Evolutionary conservation across 208 protist genomes (phyloP).

Genomic region (Acanthamoeba rhysodes): DNA sequence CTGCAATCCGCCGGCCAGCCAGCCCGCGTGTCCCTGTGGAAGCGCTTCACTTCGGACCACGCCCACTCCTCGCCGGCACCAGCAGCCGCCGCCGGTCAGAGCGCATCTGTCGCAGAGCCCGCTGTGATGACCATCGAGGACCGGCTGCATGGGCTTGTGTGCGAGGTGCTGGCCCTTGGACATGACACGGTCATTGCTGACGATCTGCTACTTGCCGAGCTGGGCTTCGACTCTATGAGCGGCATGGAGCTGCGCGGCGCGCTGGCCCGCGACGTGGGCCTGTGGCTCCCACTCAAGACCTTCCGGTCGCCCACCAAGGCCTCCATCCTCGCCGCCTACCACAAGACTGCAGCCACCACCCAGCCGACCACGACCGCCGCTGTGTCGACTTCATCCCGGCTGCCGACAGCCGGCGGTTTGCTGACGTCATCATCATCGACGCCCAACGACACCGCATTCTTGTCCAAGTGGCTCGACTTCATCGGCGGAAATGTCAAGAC

Average conservation of each 20-base stretch:
- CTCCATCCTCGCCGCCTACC: slow-evolving; percentile 41
- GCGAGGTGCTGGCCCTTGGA: slow-evolving; percentile 33
- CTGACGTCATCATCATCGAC: no score
- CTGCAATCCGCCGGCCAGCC: not conserved
- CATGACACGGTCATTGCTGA: not conserved
- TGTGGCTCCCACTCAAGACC: slow-evolving; percentile 58
- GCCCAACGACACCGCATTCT: not conserved
- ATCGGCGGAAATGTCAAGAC: slow-evolving; percentile 39
- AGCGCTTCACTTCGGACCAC: not conserved
- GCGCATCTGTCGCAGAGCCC: no score
- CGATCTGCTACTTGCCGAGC: slow-evolving; percentile 27
- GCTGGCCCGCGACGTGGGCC: not conserved
- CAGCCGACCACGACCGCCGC: not conserved
- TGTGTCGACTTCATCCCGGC: not conserved
- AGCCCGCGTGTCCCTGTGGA: slow-evolving; percentile 16
- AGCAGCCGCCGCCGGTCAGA: not conserved
- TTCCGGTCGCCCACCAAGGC: slow-evolving; percentile 71
- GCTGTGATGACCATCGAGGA: not conserved
- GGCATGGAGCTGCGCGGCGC: slow-evolving; percentile 61
- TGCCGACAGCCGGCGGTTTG: no score
- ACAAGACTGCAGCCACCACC: not conserved
- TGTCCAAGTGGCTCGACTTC: slow-evolving; percentile 54
- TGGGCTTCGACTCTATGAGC: slow-evolving; percentile 63
- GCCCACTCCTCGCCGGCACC: not conserved
- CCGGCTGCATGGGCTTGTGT: not conserved